Base-by-base conservation (phyloP, 176 grass and related monocot genomes). In the Echinochloa phyllopogon region DNA sequence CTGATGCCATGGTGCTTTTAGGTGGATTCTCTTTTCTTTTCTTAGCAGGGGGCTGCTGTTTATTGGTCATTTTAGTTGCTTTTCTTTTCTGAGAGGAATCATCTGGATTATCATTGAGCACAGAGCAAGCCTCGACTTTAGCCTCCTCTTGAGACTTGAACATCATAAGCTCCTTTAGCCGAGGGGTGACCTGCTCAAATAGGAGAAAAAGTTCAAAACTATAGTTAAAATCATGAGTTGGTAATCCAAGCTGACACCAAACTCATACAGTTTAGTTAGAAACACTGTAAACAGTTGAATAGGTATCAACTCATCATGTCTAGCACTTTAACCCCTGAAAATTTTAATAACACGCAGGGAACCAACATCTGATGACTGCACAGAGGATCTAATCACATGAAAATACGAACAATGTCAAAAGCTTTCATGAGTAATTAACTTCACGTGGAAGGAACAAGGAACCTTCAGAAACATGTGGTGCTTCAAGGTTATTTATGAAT, bases 31-130 rank as follows among this genome's bases (percentile, higher is more conserved):
- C 79, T 90, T 90, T 98, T 80, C 78, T 95, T 89, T 86, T 92
- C 81, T 98, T 98, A 81, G 85, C 81, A 80, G 89, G 84, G 81
- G 93, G 84, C 50, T 91, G 89, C 61, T 63, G 79, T 74, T 90
- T 87, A 51, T 67, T 93, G 70, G 85, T 7, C 72, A 79, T 88
- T 92, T 95, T 79, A 75, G 69, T 86, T 65, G 82, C 67, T 86
- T 98, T 98, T 87, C 96, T 94, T 87, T 98, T 98, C 24, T 89
- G 85, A 25, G 86, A 87, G 37, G 88, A 88, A 87, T 87, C 85
- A 67, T 63, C 85, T 74, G 29, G 63, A 83, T 81, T 83, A 45
- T 88, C 89, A 77, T 77, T 76, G 25, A 65, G 87, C 44, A 33
- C 70, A 87, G 75, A 76, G 40, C 84, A 73, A 69, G 81, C 58